A percentile compares a stretch with the other conserved stretches of the same genome.
Evolutionary conservation across 345 rosid species (phyloP).

Genomic region (Boechera divaricarpa): DNA sequence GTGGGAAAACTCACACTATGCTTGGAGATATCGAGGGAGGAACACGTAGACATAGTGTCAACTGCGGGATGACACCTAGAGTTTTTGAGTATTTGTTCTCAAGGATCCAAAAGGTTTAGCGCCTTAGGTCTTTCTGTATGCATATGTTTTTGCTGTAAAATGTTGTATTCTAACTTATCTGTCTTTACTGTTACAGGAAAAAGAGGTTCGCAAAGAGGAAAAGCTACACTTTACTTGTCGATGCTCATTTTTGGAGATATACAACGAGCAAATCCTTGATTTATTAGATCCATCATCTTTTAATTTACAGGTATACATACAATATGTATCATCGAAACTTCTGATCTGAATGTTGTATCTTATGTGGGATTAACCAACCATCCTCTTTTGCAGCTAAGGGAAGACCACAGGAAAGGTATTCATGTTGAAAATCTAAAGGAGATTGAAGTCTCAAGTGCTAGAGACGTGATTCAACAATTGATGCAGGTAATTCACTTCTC

Average conservation of each 20-base stretch:
- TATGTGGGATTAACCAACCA: conserved; percentile 10
- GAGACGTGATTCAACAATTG: conserved; percentile 91
- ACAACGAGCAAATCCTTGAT: conserved; percentile 97
- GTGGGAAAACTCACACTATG: conserved; percentile 99
- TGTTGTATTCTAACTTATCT: conserved; percentile 8
- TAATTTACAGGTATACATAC: conserved; percentile 74
- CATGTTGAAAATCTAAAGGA: conserved; percentile 95
- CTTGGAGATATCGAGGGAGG: conserved; percentile 99
- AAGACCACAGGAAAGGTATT: conserved; percentile 90
- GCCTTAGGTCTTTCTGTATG: background rate
- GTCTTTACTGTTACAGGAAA: conserved; percentile 65
- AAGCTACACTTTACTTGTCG: conserved; percentile 77
- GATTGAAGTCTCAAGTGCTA: conserved; percentile 83
- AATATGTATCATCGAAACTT: background rate
- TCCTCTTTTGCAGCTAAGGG: conserved; percentile 68
- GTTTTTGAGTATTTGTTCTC: conserved; percentile 90
- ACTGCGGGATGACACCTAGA: conserved; percentile 96
- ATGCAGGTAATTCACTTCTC: conserved; percentile 60
- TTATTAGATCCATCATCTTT: conserved; percentile 86
- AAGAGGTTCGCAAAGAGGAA: conserved; percentile 80
- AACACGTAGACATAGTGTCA: conserved; percentile 90
- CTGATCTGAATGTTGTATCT: conserved; percentile 10
- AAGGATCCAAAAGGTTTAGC: conserved; percentile 86
- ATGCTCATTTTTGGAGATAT: conserved; percentile 98
- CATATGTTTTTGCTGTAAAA: background rate